Base-by-base conservation (phyloP, 495 filamentous ascomycete species). In the Aspergillus olivimuriae region DNA sequence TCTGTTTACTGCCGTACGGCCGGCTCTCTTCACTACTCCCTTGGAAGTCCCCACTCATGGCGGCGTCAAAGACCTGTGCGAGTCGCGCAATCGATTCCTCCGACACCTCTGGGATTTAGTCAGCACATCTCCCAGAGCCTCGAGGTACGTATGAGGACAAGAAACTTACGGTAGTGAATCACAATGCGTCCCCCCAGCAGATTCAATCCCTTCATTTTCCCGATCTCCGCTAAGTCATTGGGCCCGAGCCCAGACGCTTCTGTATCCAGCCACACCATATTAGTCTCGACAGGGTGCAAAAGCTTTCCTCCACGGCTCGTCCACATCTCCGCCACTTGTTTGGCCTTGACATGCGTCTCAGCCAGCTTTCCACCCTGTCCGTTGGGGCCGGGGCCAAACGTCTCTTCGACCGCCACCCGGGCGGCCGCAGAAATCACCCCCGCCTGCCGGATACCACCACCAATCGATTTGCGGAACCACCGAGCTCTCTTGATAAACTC, bases 221-320 rank as follows among this genome's bases (percentile, higher is more conserved):
- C 66, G 35, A 70, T 70, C 6, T 58, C 55, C 4, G 60, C 46
- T 14, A 74, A 47, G 24, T 74, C 70, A 43, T 70, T 69, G 12
- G 59, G 56, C 6, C 65, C 68, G 22, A 72, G 41, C 4, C 67
- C 66, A 19, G 65, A 66, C 2, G 53, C 52, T 18, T 82, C 78
- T 21, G 95, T 62, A 63, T 94, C 85, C 44, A 95, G 50, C 91
- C 89, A 97, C 12, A 94, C 80, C 84, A 95, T 95, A 61, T 97
- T 95, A 31, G 90, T 95, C 52, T 95, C 83, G 3, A 69, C 58
- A 2, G 63, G 61, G 19, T 59, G 47, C 21, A 56, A 44, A 32
- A 77, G 43, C 50, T 68, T 70, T 21, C 74, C 74, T 5, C 74
- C 74, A 11, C 81, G 61, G 4, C 57, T 62, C 2, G 63, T 75